These are phyloP conservation scores for Colletotrichum endophyticum DNA, from an alignment of 2,329 filamentous ascomycete genomes.

Conservation along the genomic window DNA sequence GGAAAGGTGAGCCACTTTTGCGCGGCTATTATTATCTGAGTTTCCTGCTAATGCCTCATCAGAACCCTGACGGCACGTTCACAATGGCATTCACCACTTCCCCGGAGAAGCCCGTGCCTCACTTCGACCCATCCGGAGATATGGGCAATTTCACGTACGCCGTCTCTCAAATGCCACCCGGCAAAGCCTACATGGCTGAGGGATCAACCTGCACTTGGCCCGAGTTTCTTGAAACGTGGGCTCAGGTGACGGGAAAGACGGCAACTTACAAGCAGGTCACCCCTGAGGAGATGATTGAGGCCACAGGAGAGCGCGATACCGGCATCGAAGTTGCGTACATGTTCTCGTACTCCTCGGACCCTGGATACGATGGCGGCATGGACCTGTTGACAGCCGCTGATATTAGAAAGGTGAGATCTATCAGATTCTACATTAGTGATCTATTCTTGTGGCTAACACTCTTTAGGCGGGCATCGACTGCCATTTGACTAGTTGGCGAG, in stretches of 20 bases:
- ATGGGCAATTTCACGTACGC: slow-evolving; percentile 53
- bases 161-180: slow-evolving; percentile 53
- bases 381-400: slow-evolving; percentile 46
- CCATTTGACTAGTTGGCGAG: slow-evolving; percentile 42
- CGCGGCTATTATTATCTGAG: slow-evolving; percentile 24
- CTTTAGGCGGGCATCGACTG: slow-evolving; percentile 38
- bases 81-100: slow-evolving; percentile 52
- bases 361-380: slow-evolving; percentile 54
- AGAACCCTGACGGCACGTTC: slow-evolving; percentile 41
- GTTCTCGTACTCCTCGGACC: slow-evolving; percentile 51
- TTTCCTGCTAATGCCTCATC: not conserved
- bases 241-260: slow-evolving; percentile 34
- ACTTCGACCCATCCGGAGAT: slow-evolving; percentile 51
- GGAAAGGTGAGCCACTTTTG: slow-evolving; percentile 37
- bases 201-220: slow-evolving; percentile 50
- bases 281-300: slow-evolving; percentile 43
- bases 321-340: slow-evolving; percentile 50
- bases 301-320: slow-evolving; percentile 40
- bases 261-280: slow-evolving; percentile 44
- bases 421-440: too few relatives aligned
- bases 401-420: slow-evolving; percentile 41
- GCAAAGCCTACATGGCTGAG: slow-evolving; percentile 53
- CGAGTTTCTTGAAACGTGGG: slow-evolving; percentile 50
- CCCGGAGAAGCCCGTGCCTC: slow-evolving; percentile 42
- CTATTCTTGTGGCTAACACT: not conserved